Evolutionary conservation across 2,329 filamentous ascomycete genomes (phyloP).

Genomic region (Colletotrichum shisoi): DNA sequence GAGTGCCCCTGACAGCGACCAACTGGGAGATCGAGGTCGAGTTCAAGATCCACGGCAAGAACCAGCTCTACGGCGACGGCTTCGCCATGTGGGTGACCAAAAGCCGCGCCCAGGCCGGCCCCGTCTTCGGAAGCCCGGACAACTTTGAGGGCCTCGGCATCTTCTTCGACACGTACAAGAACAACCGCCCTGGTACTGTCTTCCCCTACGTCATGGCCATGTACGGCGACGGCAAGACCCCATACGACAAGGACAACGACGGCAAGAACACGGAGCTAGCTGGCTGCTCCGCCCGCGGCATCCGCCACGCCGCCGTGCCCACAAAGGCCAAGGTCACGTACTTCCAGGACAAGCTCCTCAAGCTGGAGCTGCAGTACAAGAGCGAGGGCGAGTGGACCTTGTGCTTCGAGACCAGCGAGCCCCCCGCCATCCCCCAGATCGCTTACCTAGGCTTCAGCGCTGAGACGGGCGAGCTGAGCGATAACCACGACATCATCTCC

Average conservation of each 20-base stretch:
- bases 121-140: constrained; percentile 88
- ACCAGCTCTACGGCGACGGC: constrained; percentile 92
- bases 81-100: constrained; percentile 99
- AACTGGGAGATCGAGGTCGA: constrained; percentile 99
- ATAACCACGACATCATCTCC: constrained; percentile 96
- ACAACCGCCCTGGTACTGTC: constrained; percentile 92
- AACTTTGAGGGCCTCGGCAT: constrained; percentile 92
- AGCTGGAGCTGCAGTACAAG: constrained; percentile 94
- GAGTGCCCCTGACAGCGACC: constrained; percentile 92
- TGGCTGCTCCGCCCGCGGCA: constrained; percentile 91
- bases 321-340: constrained; percentile 91
- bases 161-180: constrained; percentile 99
- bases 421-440: constrained; percentile 79
- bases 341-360: constrained; percentile 93
- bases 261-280: constrained; percentile 92
- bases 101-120: constrained; percentile 79
- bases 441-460: constrained; percentile 80
- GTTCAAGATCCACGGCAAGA: constrained; percentile 89
- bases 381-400: constrained; percentile 83
- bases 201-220: constrained; percentile 99
- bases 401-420: constrained; percentile 80
- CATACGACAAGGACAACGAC: constrained; percentile 92
- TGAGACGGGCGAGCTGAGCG: constrained; percentile 94
- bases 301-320: constrained; percentile 79
- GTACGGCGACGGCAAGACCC: constrained; percentile 87